Conservation (phyloP, 192 early-diverging fungal genomes). For the Entrophospora sp. region DNA sequence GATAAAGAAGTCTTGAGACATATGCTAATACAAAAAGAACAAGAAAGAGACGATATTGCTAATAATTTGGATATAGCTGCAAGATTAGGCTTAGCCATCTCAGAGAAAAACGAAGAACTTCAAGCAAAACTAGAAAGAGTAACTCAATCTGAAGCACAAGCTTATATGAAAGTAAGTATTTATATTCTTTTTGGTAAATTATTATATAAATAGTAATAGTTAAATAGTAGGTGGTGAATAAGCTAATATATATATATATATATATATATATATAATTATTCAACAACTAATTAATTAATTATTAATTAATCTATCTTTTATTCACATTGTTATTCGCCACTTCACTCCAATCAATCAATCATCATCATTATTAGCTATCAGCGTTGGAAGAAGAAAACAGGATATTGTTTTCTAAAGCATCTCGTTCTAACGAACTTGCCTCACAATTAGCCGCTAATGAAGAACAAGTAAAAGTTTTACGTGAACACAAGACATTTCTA, state of each 20-base stretch:
- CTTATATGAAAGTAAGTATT: constrained; percentile 24
- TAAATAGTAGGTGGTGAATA: too few species aligned
- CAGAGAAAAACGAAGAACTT: constrained; percentile 42
- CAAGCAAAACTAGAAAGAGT: constrained; percentile 29
- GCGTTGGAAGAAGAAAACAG: constrained; percentile 32
- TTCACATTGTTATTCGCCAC: too few species aligned
- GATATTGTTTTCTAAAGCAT: constrained; percentile 27
- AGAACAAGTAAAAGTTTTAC: constrained; percentile 28
- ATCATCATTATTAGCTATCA: constrained; percentile 26
- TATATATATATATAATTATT: too few species aligned
- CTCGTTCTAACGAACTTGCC: constrained; percentile 25
- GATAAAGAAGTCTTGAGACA: constrained; percentile 36
- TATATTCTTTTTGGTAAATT: background rate
- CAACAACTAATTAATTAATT: too few species aligned
- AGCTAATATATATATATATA: too few species aligned
- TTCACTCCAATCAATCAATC: too few species aligned
- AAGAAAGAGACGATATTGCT: constrained; percentile 41
- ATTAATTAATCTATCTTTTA: background rate
- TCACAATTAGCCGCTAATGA: constrained; percentile 28
- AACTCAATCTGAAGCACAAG: constrained; percentile 25
- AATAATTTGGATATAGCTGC: constrained; percentile 49
- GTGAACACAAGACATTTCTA: constrained; percentile 40
- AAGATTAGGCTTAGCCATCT: constrained; percentile 49
- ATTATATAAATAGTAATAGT: background rate
- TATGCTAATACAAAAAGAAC: constrained; percentile 49